Conservation (phyloP, 2,329 filamentous ascomycete species). For the Aureobasidium sp. region DNA sequence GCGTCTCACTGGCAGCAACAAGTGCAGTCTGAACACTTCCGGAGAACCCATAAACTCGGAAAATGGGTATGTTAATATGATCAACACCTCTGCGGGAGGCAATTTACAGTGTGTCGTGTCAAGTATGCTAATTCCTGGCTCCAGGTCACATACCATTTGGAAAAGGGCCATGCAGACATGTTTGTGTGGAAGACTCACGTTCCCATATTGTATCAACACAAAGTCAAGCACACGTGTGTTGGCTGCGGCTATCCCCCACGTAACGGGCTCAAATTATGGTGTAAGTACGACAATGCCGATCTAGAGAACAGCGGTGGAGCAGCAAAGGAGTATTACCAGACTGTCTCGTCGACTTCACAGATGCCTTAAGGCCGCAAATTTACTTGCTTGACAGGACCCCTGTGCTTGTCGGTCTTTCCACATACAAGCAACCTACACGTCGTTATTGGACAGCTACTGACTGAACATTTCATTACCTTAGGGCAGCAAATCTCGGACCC, state of each 20-base stretch:
- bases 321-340: background rate
- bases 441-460: background rate
- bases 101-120: too few relatives aligned
- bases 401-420: too few relatives aligned
- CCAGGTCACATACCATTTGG: background rate
- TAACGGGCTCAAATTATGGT: background rate
- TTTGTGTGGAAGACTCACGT: background rate
- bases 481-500: background rate
- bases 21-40: too few relatives aligned
- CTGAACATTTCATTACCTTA: background rate
- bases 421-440: too few relatives aligned
- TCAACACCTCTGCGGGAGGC: too few relatives aligned
- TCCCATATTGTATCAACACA: background rate
- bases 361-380: too few relatives aligned
- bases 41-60: too few relatives aligned
- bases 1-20: background rate
- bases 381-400: too few relatives aligned
- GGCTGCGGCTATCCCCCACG: background rate
- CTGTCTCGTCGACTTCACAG: background rate
- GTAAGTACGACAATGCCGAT: background rate
- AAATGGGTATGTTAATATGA: too few relatives aligned
- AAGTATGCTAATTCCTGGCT: too few relatives aligned
- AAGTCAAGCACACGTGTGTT: background rate
- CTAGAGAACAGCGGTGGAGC: too few relatives aligned
- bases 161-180: too few relatives aligned